These are phyloP conservation scores for Penicillium sp. DNA, from an alignment of 2,329 filamentous ascomycete species.

Conservation along the genomic window DNA sequence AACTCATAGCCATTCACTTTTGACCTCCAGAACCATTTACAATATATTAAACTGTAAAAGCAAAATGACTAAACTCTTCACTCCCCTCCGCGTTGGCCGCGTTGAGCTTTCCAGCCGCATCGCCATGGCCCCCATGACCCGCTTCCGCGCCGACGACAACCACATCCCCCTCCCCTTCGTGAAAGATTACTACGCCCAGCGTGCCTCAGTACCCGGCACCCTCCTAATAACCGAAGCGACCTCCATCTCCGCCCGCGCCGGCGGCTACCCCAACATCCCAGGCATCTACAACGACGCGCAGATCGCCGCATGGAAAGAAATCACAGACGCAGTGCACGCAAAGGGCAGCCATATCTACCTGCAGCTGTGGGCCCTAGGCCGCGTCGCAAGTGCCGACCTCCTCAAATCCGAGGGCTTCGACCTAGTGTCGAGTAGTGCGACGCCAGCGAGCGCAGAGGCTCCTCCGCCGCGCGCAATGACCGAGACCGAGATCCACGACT, in stretches of 20 bases:
- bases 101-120: slow-evolving; percentile 48
- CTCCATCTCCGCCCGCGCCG: slow-evolving; percentile 48
- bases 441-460: slow-evolving; percentile 19
- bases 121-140: slow-evolving; percentile 59
- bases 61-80: slow-evolving; percentile 31
- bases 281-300: slow-evolving; percentile 59
- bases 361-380: slow-evolving; percentile 63
- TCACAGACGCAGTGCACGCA: slow-evolving; percentile 62
- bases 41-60: not conserved
- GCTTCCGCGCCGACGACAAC: slow-evolving; percentile 51
- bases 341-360: slow-evolving; percentile 60
- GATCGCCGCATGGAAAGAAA: slow-evolving; percentile 57
- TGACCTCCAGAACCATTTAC: not conserved
- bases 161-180: slow-evolving; percentile 48
- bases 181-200: slow-evolving; percentile 55
- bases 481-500: slow-evolving; percentile 45
- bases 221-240: slow-evolving; percentile 60
- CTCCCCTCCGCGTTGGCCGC: slow-evolving; percentile 43
- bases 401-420: slow-evolving; percentile 17
- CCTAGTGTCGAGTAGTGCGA: slow-evolving; percentile 24
- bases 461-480: slow-evolving; percentile 33
- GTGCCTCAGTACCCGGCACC: slow-evolving; percentile 53
- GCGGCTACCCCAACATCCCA: slow-evolving; percentile 53
- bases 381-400: slow-evolving; percentile 47
- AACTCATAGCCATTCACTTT: not conserved